These are phyloP conservation scores for Danielia reshetovae DNA, from an alignment of 805 yeast species.

Conservation along the genomic window DNA sequence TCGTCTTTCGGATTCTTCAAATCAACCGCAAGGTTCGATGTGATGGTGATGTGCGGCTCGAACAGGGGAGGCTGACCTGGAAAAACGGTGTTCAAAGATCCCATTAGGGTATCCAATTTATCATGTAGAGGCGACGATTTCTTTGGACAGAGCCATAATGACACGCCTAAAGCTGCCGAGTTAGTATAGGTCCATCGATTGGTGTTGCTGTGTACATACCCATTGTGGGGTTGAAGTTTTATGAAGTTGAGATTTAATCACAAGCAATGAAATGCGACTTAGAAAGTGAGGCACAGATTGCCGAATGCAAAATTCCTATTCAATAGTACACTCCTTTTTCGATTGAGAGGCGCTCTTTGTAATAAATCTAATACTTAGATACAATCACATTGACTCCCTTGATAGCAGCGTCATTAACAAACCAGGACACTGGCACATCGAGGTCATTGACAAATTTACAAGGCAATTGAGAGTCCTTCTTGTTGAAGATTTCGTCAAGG, in stretches of 20 bases:
- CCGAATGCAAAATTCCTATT: too few relatives aligned
- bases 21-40: slow-evolving; percentile 53
- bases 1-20: slow-evolving; percentile 44
- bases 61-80: slow-evolving; percentile 62
- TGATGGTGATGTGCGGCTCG: slow-evolving; percentile 75
- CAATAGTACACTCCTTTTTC: too few relatives aligned
- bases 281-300: too few relatives aligned
- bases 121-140: slow-evolving; percentile 51
- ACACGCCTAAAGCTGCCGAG: slow-evolving; percentile 34
- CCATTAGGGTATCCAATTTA: slow-evolving; percentile 53
- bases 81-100: slow-evolving; percentile 66
- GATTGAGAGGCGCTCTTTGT: too few relatives aligned
- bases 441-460: slow-evolving; percentile 68
- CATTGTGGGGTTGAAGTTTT: background rate
- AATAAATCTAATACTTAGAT: slow-evolving; percentile 29
- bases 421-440: slow-evolving; percentile 64
- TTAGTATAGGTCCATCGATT: slow-evolving; percentile 4
- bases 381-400: slow-evolving; percentile 49
- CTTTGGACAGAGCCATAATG: slow-evolving; percentile 77
- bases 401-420: slow-evolving; percentile 77
- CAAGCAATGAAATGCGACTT: too few relatives aligned
- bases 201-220: background rate
- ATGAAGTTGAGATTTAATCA: too few relatives aligned
- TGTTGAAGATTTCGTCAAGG: slow-evolving; percentile 64
- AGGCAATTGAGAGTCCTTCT: slow-evolving; percentile 53